Conservation (phyloP, 2,329 filamentous ascomycete species). For the Zopfia rhizophila region DNA sequence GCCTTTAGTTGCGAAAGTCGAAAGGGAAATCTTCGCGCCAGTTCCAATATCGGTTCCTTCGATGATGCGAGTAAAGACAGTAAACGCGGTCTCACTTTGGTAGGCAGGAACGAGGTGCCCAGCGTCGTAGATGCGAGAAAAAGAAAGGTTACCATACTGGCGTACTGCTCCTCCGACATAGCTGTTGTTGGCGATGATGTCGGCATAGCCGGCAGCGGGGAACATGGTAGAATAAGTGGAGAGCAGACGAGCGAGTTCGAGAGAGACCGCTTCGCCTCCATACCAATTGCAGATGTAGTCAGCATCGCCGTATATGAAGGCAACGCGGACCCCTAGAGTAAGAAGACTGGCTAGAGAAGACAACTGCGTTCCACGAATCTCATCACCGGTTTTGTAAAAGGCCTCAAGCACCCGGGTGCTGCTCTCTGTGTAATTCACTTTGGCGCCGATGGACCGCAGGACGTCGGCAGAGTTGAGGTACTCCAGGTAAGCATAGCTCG, state of each 20-base stretch:
- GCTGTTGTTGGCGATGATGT: conserved; percentile 73
- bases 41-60: conserved; percentile 60
- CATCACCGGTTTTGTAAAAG: conserved; percentile 58
- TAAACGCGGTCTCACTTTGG: conserved; percentile 59
- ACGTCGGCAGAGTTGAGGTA: conserved; percentile 62
- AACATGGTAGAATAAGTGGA: conserved; percentile 65
- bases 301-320: conserved; percentile 75
- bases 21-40: conserved; percentile 62
- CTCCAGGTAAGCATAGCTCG: conserved; percentile 58
- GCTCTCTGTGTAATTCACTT: conserved; percentile 61
- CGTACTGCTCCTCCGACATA: conserved; percentile 77
- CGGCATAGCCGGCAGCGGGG: conserved; percentile 73
- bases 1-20: conserved; percentile 67
- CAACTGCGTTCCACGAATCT: conserved; percentile 53
- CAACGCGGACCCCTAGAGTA: conserved; percentile 62
- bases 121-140: conserved; percentile 62
- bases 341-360: conserved; percentile 56
- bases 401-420: conserved; percentile 53
- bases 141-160: conserved; percentile 75
- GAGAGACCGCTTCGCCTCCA: conserved; percentile 78
- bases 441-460: conserved; percentile 61
- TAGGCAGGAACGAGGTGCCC: conserved; percentile 61
- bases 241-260: conserved; percentile 58
- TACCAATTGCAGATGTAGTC: conserved; percentile 70
- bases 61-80: conserved; percentile 63